These are phyloP conservation scores for Dothideomycetes sp. DNA, from an alignment of 2,329 filamentous ascomycete genomes.

Conservation along the genomic window DNA sequence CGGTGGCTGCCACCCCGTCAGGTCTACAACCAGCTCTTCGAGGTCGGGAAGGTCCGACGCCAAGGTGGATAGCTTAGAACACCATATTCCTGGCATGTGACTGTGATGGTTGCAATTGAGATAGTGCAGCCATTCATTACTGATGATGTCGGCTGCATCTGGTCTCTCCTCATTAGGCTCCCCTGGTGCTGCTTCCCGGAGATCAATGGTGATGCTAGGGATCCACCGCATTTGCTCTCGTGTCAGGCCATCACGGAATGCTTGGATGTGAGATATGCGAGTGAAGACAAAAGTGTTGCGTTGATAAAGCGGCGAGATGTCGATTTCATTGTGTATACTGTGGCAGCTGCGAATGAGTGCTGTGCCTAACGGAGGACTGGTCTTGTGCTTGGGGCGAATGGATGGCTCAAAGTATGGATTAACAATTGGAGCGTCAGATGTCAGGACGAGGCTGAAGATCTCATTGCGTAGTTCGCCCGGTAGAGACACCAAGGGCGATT, in stretches of 20 bases:
- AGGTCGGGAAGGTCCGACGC: slow-evolving; percentile 14
- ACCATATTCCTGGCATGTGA: slow-evolving; percentile 17
- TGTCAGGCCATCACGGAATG: slow-evolving; percentile 20
- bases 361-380: slow-evolving; percentile 6
- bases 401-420: slow-evolving; percentile 8
- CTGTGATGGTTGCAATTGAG: slow-evolving; percentile 16
- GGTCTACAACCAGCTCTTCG: slow-evolving; percentile 1
- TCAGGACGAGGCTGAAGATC: slow-evolving; percentile 11
- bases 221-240: slow-evolving; percentile 15
- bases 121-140: slow-evolving; percentile 26
- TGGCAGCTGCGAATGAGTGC: slow-evolving; percentile 26
- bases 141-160: slow-evolving; percentile 2
- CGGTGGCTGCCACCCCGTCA: slow-evolving; percentile 6
- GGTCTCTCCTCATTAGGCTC: background rate
- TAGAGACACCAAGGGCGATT: slow-evolving; percentile 10
- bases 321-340: slow-evolving; percentile 22
- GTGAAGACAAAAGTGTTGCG: slow-evolving; percentile 28
- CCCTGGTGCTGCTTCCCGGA: slow-evolving; percentile 15
- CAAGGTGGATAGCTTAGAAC: slow-evolving; percentile 10
- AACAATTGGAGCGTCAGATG: slow-evolving; percentile 7
- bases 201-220: slow-evolving; percentile 25
- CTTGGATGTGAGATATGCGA: slow-evolving; percentile 17
- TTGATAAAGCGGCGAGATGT: slow-evolving; percentile 20
- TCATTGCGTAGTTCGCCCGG: slow-evolving; percentile 13
- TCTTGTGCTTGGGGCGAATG: slow-evolving; percentile 2